Evolutionary conservation across 2,329 filamentous ascomycete species (phyloP), one percentile per base, ranked within the genome.

Genomic region (Aspergillus calidoustus): DNA sequence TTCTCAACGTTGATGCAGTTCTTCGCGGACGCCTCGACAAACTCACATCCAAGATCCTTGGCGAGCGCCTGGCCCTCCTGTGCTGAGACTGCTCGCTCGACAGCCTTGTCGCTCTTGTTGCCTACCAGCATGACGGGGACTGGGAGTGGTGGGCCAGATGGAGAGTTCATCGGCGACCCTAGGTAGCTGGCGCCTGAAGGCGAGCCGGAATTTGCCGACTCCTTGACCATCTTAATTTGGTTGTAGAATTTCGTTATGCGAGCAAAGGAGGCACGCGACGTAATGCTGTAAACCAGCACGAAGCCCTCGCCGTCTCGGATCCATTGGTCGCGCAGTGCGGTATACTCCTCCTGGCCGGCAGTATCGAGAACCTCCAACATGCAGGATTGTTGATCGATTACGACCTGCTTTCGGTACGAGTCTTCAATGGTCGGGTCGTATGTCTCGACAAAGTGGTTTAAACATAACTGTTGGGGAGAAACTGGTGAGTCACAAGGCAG

Each of bases 1-100:
- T 96, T 98, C 79, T 97, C 95, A 57, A 97, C 94, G 73, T 98
- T 97, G 83, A 97, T 93, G 81, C 93, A 97, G 77, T 97, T 97
- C 82, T 97, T 97, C 41, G 94, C 94, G 7, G 93, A 97, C 2
- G 94, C 93, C 79, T 98, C 94, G 70, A 97, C 93, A 71, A 98
- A 98, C 70, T 97, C 93, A 80, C 95, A 98, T 65, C 92, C 92
- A 44, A 99, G 83, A 72, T 97, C 92, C 72, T 93, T 91, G 59
- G 95, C 94, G 44, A 98, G 82, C 56, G 93, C 93, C 68, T 92
- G 91, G 17, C 95, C 95, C 80, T 99, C 95, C 78, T 98, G 95
- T 54, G 93, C 96, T 2, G 93, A 97, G 3, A 98, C 95, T 74
- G 97, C 94, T 68, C 95, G 88, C 80, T 98, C 95, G 30, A 94